A percentile compares a stretch with the other conserved stretches of the same genome.
These are phyloP conservation scores for Dianthus caryophyllus DNA, from an alignment of 148 eudicot genomes.

Conservation along the genomic window DNA sequence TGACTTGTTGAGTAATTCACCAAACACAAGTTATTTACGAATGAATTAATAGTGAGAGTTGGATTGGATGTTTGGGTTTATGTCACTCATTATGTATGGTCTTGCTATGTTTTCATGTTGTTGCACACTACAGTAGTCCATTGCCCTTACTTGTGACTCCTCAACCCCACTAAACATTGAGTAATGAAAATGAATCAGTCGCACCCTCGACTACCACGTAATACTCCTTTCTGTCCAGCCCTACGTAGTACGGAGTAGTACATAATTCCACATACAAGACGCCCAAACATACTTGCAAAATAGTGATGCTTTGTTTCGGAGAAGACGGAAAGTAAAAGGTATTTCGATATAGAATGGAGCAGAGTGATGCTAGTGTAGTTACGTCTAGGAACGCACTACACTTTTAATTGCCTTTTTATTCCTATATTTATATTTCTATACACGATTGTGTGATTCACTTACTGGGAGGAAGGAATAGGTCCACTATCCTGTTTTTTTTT, in stretches of 20 bases:
- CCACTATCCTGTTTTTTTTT: conserved; percentile 10
- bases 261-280: too few relatives aligned
- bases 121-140: too few relatives aligned
- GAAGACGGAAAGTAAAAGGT: not conserved
- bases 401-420: conserved; percentile 6
- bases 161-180: conserved; percentile 10
- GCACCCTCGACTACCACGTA: not conserved
- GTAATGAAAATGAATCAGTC: too few relatives aligned
- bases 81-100: too few relatives aligned
- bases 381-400: not conserved
- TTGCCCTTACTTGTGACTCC: too few relatives aligned
- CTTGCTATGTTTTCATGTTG: too few relatives aligned
- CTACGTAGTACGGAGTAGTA: too few relatives aligned
- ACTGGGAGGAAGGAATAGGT: conserved; percentile 8
- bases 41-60: not conserved
- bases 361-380: not conserved
- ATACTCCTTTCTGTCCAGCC: not conserved
- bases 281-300: not conserved
- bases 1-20: too few relatives aligned
- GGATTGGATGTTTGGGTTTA: too few relatives aligned
- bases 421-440: not conserved
- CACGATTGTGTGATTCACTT: conserved; percentile 9
- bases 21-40: too few relatives aligned
- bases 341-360: not conserved
- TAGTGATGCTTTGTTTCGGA: not conserved